These are phyloP conservation scores for Anthracocystis walkeri DNA, from an alignment of 1,284 basidiomycete species.

Conservation along the genomic window DNA sequence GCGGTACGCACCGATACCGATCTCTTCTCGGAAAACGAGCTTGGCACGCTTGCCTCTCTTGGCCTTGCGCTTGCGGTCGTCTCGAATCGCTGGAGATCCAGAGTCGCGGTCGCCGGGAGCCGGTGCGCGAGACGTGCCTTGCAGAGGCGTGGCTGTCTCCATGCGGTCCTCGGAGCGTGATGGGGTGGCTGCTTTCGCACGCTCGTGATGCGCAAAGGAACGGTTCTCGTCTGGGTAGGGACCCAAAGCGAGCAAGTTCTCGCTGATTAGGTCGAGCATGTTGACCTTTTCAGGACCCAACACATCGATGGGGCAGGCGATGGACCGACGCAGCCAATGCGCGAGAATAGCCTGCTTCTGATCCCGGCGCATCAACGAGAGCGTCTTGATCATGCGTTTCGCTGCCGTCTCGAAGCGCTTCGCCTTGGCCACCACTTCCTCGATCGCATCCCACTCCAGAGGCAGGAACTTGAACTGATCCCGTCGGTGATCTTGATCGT, in stretches of 20 bases:
- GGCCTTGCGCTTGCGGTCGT: slow-evolving; percentile 50
- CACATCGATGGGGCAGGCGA: slow-evolving; percentile 58
- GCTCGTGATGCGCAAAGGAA: slow-evolving; percentile 14
- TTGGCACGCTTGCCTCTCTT: slow-evolving; percentile 67
- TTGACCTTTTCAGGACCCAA: slow-evolving; percentile 51
- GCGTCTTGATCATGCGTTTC: slow-evolving; percentile 56
- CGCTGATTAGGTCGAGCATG: slow-evolving; percentile 47
- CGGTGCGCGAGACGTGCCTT: slow-evolving; percentile 16
- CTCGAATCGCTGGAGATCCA: slow-evolving; percentile 35
- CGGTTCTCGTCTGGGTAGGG: slow-evolving; percentile 11
- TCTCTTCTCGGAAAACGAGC: slow-evolving; percentile 66
- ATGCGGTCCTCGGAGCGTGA: slow-evolving; percentile 20
- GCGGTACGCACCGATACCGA: slow-evolving; percentile 44
- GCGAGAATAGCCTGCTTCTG: slow-evolving; percentile 42
- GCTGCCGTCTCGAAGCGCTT: slow-evolving; percentile 48
- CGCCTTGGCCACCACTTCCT: slow-evolving; percentile 48
- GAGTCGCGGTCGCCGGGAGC: slow-evolving; percentile 27
- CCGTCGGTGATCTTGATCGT: slow-evolving; percentile 45
- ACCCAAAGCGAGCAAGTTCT: slow-evolving; percentile 21
- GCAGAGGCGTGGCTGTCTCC: slow-evolving; percentile 7
- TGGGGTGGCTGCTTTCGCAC: slow-evolving; percentile 19
- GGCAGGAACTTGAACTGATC: slow-evolving; percentile 51
- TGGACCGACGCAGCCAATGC: slow-evolving; percentile 48
- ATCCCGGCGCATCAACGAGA: slow-evolving; percentile 50
- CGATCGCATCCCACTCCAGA: slow-evolving; percentile 50